Evolutionary conservation across 371 early-diverging fungal genomes (phyloP).

Genomic region (Lichtheimia corymbifera): DNA sequence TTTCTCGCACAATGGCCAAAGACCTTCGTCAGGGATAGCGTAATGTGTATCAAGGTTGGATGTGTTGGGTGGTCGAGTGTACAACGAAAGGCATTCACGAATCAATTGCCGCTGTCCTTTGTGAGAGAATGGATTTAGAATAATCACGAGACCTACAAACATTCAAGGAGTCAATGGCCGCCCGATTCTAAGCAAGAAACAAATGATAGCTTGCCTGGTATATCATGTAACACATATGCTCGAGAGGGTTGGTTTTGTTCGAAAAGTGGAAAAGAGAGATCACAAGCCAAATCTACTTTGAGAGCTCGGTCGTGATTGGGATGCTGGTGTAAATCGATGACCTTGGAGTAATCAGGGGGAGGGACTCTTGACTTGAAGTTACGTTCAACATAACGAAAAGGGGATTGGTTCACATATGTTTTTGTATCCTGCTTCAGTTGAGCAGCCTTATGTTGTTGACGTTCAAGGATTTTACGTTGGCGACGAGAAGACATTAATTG

Average conservation of each 20-base stretch:
- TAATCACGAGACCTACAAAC: slow-evolving; percentile 60
- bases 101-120: slow-evolving; percentile 67
- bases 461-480: slow-evolving; percentile 44
- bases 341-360: slow-evolving; percentile 57
- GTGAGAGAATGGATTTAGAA: slow-evolving; percentile 73
- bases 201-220: slow-evolving; percentile 9
- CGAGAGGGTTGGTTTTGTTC: neutral
- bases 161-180: neutral
- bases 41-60: slow-evolving; percentile 87
- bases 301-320: slow-evolving; percentile 30
- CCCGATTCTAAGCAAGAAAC: neutral
- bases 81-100: slow-evolving; percentile 64
- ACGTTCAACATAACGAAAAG: slow-evolving; percentile 80
- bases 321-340: slow-evolving; percentile 54
- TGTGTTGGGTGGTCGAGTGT: slow-evolving; percentile 73
- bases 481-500: slow-evolving; percentile 26
- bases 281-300: slow-evolving; percentile 19
- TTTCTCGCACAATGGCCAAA: slow-evolving; percentile 66
- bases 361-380: slow-evolving; percentile 63
- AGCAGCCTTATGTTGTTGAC: slow-evolving; percentile 28
- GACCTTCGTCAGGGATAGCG: slow-evolving; percentile 59
- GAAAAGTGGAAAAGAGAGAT: neutral
- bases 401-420: slow-evolving; percentile 62
- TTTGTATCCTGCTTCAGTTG: slow-evolving; percentile 23
- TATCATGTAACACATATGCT: slow-evolving; percentile 4